Conservation (phyloP, 345 rosid genomes). For the Acer yangbiense region DNA sequence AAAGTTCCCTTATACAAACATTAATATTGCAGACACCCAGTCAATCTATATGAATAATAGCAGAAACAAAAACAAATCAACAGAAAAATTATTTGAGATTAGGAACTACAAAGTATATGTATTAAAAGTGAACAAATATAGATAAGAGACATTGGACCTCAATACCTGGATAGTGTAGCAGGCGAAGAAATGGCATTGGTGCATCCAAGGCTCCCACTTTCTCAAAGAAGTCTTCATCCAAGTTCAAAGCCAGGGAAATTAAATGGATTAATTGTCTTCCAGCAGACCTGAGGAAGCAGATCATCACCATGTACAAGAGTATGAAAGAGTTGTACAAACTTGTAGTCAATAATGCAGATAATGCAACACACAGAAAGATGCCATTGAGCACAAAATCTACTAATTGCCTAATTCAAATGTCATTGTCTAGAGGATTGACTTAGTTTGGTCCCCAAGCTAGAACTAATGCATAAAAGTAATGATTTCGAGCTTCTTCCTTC, state of each 20-base stretch:
- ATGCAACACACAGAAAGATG: not conserved
- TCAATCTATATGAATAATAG: not conserved
- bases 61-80: not conserved
- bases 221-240: conserved; percentile 68
- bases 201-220: conserved; percentile 55
- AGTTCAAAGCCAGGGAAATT: conserved; percentile 70
- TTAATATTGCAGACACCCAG: not conserved
- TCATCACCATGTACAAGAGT: conserved; percentile 2
- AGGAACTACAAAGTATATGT: not conserved
- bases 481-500: not conserved
- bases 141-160: not conserved
- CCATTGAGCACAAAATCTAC: conserved; percentile 12
- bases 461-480: not conserved
- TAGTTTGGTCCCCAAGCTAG: not conserved
- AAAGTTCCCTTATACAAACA: not conserved
- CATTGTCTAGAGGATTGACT: not conserved
- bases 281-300: conserved; percentile 46
- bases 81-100: not conserved
- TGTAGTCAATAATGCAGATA: not conserved
- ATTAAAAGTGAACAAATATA: not conserved
- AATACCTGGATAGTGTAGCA: too few species aligned
- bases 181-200: conserved; percentile 51
- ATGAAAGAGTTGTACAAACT: not conserved
- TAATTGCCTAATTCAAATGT: not conserved
- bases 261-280: conserved; percentile 54